Evolutionary conservation across 305 asterid species (phyloP), one percentile per base, ranked within the genome.

Genomic region (Lippia alba): DNA sequence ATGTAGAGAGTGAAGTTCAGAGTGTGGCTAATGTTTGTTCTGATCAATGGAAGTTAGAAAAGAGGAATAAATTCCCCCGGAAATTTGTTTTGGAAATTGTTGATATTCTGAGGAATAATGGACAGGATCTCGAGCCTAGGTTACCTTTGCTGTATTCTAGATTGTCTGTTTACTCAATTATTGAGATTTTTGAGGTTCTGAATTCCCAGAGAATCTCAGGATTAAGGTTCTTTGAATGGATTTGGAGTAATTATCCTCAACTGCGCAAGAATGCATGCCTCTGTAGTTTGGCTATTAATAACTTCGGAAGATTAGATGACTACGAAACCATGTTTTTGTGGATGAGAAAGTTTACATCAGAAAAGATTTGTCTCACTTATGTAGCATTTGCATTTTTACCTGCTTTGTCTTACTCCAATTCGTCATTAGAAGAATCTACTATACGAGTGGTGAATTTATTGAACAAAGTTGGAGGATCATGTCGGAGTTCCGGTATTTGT

Each of bases 281-380:
- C 61, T 88, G 92, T 78, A 88, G 94, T 77, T 66, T 80, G 64
- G 58, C 87, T 39, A 74, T 91, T 34, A 81, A 81, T 79, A 88
- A 91, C 61, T 61, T 86, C 39, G 97, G 97, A 61, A 78, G 83
- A 72, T 74, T 88, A 59, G 85, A 75, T 64, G 96, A 88, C 79
- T 84, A 77, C 75, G 74, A 77, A 50, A 78, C 85, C 69, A 86
- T 88, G 92, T 63, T 14, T 46, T 53, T 20, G 16, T 78, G 76
- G 81, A 71, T 86, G 68, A 77, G 71, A 69, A 81, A 76, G 75
- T 88, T 91, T 69, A 72, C 67, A 12, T 55, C 74, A 6, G 81
- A 85, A 69, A 81, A 64, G 2, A 79, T 82, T 58, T 82, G 87
- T 74, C 84, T 91, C 61, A 82, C 82, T 50, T 77, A 81, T 60